Evolutionary conservation across 768 basidiomycete species (phyloP), one percentile per base, ranked within the genome.

Genomic region (Floccularia luteovirens): DNA sequence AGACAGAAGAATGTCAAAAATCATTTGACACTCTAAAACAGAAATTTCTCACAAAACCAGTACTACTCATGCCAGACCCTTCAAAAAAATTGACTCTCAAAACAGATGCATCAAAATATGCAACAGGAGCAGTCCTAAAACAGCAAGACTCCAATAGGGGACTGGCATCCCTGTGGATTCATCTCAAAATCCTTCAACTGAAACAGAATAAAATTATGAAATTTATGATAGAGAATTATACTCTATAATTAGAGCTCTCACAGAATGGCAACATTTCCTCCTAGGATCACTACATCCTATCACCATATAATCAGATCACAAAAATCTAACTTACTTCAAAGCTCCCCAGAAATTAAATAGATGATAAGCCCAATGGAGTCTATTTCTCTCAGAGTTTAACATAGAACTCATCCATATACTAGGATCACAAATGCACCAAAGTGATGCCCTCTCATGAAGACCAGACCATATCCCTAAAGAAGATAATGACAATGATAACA

Each of bases 181-280:
- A 44, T 52, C 3, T 72, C 65, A 0, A 54, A 58, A 4, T 47
- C 53, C 4, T 40, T 70, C 0, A 49, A 35, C 7, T 5, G 17
- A 41, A 0, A 54, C 62, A 0, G 67, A 76, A 48, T 36, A 51
- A 2, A 74, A 75, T 46, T 76, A 76, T 47, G 56, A 66, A 14
- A 59, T 61, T 24, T 55, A 68, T 39, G 59, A 78, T 47, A 62
- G 62, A 42, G 75, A 79, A 50, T 40, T 77, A 0, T 57, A 75
- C 2, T 67, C 71, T 0, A 69, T 76, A 20, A 57, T 75, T n/a
- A 23, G 52, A 21, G 56, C 58, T 0, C 45, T 70, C 1, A n/a
- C 44, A 0, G 44, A 53, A 17, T 59, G 56, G 58, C 21, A 48
- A 12, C 46, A 51, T 34, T 14, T 32, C 31, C 35, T 40, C 14